These are phyloP conservation scores for Tubosaeta brunneosetosa DNA, from an alignment of 768 basidiomycete genomes.

Conservation along the genomic window DNA sequence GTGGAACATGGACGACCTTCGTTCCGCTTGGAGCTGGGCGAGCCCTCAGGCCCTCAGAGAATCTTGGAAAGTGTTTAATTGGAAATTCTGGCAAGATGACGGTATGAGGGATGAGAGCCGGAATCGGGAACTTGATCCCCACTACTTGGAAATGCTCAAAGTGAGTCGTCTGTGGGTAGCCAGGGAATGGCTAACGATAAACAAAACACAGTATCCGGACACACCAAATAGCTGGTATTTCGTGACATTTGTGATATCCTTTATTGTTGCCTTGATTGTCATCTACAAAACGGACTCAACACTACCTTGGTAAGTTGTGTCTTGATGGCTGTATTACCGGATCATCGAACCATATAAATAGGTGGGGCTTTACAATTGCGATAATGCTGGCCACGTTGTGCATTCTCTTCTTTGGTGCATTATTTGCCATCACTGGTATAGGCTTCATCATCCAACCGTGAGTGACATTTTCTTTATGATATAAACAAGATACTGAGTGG, in stretches of 20 bases:
- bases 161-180: conserved; percentile 26
- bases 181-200: background rate
- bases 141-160: conserved; percentile 47
- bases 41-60: conserved; percentile 26
- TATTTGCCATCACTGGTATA: conserved; percentile 47
- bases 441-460: conserved; percentile 23
- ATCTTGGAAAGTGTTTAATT: conserved; percentile 27
- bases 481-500: background rate
- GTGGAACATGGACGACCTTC: conserved; percentile 50
- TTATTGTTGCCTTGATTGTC: conserved; percentile 50
- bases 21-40: conserved; percentile 44
- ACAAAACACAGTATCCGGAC: conserved; percentile 30
- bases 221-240: conserved; percentile 35
- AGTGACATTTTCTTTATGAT: conserved; percentile 4
- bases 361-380: conserved; percentile 49
- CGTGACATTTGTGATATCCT: conserved; percentile 20
- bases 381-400: conserved; percentile 48
- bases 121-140: conserved; percentile 45
- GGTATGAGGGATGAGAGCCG: conserved; percentile 28
- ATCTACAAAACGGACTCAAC: conserved; percentile 51
- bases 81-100: conserved; percentile 34
- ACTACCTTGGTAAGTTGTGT: conserved; percentile 42
- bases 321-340: background rate
- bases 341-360: background rate
- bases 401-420: conserved; percentile 50